A percentile compares a stretch with the other conserved stretches of the same genome.
Conservation (phyloP, 352 stramenopile species). For the Phytopythium oedochilum region DNA sequence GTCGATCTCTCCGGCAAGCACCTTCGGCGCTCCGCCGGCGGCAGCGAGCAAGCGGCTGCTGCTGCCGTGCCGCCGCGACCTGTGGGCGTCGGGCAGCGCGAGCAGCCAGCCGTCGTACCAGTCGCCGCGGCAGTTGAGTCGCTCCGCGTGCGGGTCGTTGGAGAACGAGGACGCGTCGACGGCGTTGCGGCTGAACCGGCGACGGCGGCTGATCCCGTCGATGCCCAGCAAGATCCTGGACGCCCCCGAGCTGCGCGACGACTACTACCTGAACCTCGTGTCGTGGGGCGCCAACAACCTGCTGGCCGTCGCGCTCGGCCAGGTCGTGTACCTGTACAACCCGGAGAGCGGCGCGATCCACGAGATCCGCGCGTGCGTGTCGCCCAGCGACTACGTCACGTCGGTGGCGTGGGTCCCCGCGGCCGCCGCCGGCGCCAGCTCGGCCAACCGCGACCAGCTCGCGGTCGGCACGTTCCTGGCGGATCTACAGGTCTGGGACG, state of each 20-base stretch:
- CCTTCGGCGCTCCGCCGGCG: background rate
- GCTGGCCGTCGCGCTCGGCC: slow-evolving; percentile 91
- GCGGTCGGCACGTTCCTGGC: slow-evolving; percentile 91
- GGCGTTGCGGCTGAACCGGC: background rate
- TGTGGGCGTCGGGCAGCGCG: background rate
- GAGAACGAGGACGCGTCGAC: background rate
- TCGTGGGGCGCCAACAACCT: slow-evolving; percentile 93
- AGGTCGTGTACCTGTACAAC: slow-evolving; percentile 96
- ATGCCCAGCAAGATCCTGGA: slow-evolving; percentile 89
- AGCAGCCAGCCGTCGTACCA: background rate
- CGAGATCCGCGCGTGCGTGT: slow-evolving; percentile 61
- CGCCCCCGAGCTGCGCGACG: slow-evolving; percentile 94
- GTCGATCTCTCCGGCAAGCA: background rate
- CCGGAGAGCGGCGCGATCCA: slow-evolving; percentile 88
- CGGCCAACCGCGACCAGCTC: slow-evolving; percentile 59
- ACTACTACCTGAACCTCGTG: slow-evolving; percentile 98
- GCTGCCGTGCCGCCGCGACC: background rate
- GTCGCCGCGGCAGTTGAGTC: slow-evolving; percentile 14
- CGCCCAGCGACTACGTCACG: slow-evolving; percentile 90
- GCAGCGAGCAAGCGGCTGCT: background rate
- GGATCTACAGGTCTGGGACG: slow-evolving; percentile 95
- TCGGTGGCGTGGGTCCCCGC: slow-evolving; percentile 89
- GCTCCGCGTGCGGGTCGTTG: background rate
- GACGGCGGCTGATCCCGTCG: slow-evolving; percentile 24
- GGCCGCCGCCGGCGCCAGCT: background rate